Evolutionary conservation across 805 yeast species (phyloP).

Genomic region (Wickerhamiella hasegawae): DNA sequence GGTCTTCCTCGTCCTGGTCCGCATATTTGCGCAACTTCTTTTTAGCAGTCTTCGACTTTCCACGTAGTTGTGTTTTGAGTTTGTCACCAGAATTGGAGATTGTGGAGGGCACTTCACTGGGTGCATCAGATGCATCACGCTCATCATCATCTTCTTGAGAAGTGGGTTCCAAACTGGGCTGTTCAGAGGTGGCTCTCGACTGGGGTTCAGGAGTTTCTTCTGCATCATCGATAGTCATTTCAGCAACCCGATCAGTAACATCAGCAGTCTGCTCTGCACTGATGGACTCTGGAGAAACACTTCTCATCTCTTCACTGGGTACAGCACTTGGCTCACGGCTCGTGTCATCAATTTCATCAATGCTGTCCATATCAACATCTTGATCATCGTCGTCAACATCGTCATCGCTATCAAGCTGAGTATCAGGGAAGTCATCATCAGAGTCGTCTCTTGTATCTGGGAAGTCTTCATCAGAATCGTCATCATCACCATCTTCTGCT

Average conservation of each 20-base stretch:
- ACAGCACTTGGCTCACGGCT: too few species aligned
- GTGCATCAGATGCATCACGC: slow-evolving; percentile 2
- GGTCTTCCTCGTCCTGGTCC: slow-evolving; percentile 85
- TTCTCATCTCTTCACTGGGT: too few species aligned
- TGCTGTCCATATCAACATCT: too few species aligned
- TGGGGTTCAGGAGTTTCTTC: slow-evolving; percentile 3
- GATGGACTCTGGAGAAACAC: too few species aligned
- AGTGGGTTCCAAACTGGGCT: slow-evolving; percentile 1
- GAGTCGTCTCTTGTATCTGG: slow-evolving; percentile 15
- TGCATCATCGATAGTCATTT: not conserved
- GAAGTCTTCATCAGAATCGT: slow-evolving; percentile 15
- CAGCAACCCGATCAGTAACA: too few species aligned
- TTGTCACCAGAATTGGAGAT: too few species aligned
- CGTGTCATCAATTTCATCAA: too few species aligned
- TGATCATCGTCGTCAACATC: slow-evolving; percentile 3
- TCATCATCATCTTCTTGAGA: slow-evolving; percentile 2
- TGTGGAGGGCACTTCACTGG: too few species aligned
- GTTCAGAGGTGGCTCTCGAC: not conserved
- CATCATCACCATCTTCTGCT: too few species aligned
- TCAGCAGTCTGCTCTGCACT: too few species aligned
- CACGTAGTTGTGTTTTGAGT: too few species aligned
- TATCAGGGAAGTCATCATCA: slow-evolving; percentile 19
- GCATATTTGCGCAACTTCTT: slow-evolving; percentile 72
- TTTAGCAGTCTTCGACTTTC: slow-evolving; percentile 71
- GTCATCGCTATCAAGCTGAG: slow-evolving; percentile 13